Evolutionary conservation across 768 basidiomycete genomes (phyloP).

Genomic region (Tricholoma matsutake): DNA sequence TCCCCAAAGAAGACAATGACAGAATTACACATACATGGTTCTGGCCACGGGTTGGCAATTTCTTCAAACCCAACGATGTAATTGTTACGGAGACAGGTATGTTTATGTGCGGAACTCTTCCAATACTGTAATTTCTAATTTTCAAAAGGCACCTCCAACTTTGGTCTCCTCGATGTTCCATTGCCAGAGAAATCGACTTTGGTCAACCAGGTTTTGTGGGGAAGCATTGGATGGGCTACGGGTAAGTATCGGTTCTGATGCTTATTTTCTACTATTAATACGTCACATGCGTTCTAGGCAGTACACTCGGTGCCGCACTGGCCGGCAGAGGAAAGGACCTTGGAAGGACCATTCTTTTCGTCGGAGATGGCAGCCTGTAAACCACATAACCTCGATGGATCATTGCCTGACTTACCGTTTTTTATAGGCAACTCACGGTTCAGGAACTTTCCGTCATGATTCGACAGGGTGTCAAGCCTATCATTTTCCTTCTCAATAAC

Average conservation of each 20-base stretch:
- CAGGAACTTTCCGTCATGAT: slow-evolving; percentile 89
- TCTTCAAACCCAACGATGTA: slow-evolving; percentile 72
- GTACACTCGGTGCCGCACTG: slow-evolving; percentile 74
- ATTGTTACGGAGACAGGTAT: slow-evolving; percentile 85
- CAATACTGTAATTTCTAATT: not conserved
- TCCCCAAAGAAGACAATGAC: slow-evolving; percentile 50
- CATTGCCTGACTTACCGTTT: not conserved
- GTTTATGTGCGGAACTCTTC: not conserved
- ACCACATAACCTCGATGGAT: slow-evolving; percentile 21
- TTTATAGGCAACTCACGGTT: slow-evolving; percentile 63
- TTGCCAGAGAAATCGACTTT: slow-evolving; percentile 69
- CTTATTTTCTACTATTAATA: not conserved
- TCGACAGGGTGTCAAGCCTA: slow-evolving; percentile 66
- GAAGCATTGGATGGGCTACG: slow-evolving; percentile 88
- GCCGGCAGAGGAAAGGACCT: slow-evolving; percentile 65
- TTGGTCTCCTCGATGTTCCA: slow-evolving; percentile 80
- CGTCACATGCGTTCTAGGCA: slow-evolving; percentile 32
- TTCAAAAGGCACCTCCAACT: slow-evolving; percentile 64
- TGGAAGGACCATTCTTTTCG: slow-evolving; percentile 75
- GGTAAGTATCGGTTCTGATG: slow-evolving; percentile 37
- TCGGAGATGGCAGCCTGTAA: slow-evolving; percentile 81
- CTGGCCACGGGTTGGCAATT: slow-evolving; percentile 76
- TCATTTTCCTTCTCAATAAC: slow-evolving; percentile 83
- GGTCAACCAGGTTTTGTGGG: slow-evolving; percentile 82
- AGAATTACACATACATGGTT: slow-evolving; percentile 76